Percentiles rank a stretch among this genome's conserved stretches.
These are phyloP conservation scores for Alternaria viburni DNA, from an alignment of 2,329 filamentous ascomycete genomes.

Conservation along the genomic window DNA sequence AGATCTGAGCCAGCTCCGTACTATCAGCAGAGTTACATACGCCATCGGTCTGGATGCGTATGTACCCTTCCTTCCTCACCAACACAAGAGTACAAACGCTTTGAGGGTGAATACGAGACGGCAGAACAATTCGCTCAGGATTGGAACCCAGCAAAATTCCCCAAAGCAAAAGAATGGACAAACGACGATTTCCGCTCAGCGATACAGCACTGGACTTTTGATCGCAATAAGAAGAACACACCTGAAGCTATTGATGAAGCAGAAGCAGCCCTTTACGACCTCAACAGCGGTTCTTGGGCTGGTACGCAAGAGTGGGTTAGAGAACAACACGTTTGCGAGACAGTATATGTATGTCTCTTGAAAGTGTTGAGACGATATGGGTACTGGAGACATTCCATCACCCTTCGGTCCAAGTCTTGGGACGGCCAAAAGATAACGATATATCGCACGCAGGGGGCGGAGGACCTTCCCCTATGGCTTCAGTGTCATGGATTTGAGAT, in stretches of 20 bases:
- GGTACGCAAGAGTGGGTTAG: neutral
- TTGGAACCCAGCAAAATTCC: neutral
- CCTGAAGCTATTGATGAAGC: neutral
- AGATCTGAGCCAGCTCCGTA: neutral
- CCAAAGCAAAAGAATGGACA: neutral
- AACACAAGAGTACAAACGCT: accelerated
- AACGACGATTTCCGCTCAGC: neutral
- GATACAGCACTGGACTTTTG: neutral
- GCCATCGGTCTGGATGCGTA: neutral
- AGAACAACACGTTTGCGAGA: neutral
- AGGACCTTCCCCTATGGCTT: neutral
- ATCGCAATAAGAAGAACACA: neutral
- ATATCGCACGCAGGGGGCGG: neutral
- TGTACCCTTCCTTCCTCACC: neutral
- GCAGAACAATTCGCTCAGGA: neutral
- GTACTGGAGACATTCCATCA: neutral
- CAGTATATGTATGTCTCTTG: neutral
- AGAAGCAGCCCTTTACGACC: neutral
- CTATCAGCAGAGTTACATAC: neutral
- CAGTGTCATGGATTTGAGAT: neutral
- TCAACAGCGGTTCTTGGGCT: neutral
- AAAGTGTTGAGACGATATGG: neutral
- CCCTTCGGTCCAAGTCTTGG: neutral
- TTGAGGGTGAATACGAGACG: accelerated
- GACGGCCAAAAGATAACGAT: neutral